These are phyloP conservation scores for Dillenia turbinata DNA, from an alignment of 164 flowering plant genomes.

Conservation along the genomic window DNA sequence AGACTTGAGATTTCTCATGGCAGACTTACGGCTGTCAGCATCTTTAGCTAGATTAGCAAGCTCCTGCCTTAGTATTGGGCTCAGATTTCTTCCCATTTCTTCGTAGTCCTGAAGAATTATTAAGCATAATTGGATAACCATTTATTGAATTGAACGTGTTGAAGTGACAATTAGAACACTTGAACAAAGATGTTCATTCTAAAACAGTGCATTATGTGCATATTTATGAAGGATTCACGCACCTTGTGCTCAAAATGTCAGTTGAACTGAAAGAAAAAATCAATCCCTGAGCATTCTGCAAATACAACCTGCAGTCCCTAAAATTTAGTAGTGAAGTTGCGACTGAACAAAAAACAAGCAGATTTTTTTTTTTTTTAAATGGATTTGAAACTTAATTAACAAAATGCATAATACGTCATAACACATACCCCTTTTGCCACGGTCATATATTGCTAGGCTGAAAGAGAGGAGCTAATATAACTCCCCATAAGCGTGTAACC, in stretches of 20 bases:
- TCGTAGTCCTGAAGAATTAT: constrained; percentile 10
- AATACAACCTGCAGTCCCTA: too few relatives aligned
- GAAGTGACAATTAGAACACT: not conserved
- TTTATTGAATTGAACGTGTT: constrained; percentile 4
- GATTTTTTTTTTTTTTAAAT: too few relatives aligned
- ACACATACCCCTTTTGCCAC: too few relatives aligned
- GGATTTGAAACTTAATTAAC: too few relatives aligned
- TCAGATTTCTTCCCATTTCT: constrained; percentile 72
- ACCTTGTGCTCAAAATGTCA: not conserved
- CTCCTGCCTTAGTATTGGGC: constrained; percentile 61
- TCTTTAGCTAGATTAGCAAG: constrained; percentile 88
- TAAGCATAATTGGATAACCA: not conserved
- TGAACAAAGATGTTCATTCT: not conserved
- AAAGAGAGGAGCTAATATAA: too few relatives aligned
- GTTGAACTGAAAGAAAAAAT: not conserved
- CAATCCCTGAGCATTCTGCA: too few relatives aligned
- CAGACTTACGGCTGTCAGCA: constrained; percentile 78
- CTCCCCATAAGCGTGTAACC: too few relatives aligned
- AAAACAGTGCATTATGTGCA: not conserved
- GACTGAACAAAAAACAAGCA: too few relatives aligned
- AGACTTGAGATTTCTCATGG: constrained; percentile 83
- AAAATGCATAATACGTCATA: too few relatives aligned
- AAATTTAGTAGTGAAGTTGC: too few relatives aligned
- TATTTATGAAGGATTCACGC: not conserved
- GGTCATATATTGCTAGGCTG: too few relatives aligned